Evolutionary conservation across 129 eudicot species (phyloP), one percentile per base, ranked within the genome.

Genomic region (Lactuca sativa): DNA sequence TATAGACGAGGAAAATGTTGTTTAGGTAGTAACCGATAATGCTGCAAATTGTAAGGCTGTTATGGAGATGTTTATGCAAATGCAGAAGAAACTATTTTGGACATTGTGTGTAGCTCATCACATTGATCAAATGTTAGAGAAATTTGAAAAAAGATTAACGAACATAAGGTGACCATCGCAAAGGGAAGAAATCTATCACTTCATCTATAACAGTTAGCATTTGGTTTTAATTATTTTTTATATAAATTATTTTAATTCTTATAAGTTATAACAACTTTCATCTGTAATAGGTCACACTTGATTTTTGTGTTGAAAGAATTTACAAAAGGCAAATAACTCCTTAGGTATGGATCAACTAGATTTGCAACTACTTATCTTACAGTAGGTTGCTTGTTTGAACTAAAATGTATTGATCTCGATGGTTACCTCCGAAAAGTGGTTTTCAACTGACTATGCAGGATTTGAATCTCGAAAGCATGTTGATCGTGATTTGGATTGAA

Each of bases 61-160:
- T 3, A 49, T 71, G 5, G 32, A 17, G 18, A 49, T 61, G 15
- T 53, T 70, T 16, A 43, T 4, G 67, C 56, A 34, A 64, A 59
- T 25, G 32, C 52, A 31, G 9, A 61, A 68, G 10, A 30, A 55
- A 25, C 14, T 78, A 5, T 71, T 54, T 64, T 78, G 74, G 78
- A 56, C 68, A n/a, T 73, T 49, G 0, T 71, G 78, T 78, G 68
- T 47, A n/a, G 73, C 73, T 3, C 78, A 72, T 78, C 64, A 62
- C 18, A 14, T 78, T 14, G 73, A 71, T 66, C 40, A 71, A 9
- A 31, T 78, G 71, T 56, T 71, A 4, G 68, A 71, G 31, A 62
- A 78, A 55, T 9, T 71, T 44, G 57, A n/a, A 15, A 56, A 25
- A 58, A 58, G 30, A 10, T 37, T 11, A 16, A 6, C 3, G 16